Evolutionary conservation across 169 alveolate genomes (phyloP).

Genomic region (Eimeria praecox): DNA sequence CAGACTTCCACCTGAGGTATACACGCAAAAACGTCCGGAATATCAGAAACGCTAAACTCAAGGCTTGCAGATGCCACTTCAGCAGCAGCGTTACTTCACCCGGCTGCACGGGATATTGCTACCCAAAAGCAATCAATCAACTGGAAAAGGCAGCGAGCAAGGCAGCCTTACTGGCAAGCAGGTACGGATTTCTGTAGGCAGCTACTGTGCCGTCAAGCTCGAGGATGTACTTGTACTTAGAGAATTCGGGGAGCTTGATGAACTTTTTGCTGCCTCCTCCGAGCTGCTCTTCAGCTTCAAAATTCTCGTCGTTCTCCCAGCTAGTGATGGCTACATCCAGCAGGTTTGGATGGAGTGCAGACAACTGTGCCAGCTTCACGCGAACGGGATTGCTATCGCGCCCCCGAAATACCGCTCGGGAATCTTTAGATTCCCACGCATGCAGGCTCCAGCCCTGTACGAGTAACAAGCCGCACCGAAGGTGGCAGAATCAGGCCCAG

Average conservation of each 20-base stretch:
- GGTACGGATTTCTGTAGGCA: constrained; percentile 81
- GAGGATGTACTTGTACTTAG: constrained; percentile 77
- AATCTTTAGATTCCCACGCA: constrained; percentile 44
- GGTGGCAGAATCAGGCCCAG: neutral
- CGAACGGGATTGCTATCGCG: constrained; percentile 80
- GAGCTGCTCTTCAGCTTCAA: constrained; percentile 72
- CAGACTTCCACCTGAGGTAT: constrained; percentile 76
- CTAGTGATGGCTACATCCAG: constrained; percentile 81
- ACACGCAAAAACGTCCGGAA: neutral
- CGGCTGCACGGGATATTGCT: neutral
- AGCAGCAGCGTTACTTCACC: neutral
- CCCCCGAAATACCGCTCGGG: constrained; percentile 77
- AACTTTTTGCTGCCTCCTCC: constrained; percentile 65
- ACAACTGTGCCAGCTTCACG: constrained; percentile 74
- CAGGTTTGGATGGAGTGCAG: constrained; percentile 54
- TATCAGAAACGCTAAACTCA: neutral
- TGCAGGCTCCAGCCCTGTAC: constrained; percentile 58
- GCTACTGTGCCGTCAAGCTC: constrained; percentile 81
- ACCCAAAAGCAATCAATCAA: neutral
- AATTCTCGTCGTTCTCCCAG: constrained; percentile 79
- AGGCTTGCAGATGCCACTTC: too few relatives aligned
- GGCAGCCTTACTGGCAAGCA: constrained; percentile 71
- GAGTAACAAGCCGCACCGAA: neutral
- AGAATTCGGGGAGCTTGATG: constrained; percentile 54
- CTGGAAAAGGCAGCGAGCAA: neutral